Evolutionary conservation across 768 basidiomycete genomes (phyloP), one percentile per base, ranked within the genome.

Genomic region (Collybia sp.): DNA sequence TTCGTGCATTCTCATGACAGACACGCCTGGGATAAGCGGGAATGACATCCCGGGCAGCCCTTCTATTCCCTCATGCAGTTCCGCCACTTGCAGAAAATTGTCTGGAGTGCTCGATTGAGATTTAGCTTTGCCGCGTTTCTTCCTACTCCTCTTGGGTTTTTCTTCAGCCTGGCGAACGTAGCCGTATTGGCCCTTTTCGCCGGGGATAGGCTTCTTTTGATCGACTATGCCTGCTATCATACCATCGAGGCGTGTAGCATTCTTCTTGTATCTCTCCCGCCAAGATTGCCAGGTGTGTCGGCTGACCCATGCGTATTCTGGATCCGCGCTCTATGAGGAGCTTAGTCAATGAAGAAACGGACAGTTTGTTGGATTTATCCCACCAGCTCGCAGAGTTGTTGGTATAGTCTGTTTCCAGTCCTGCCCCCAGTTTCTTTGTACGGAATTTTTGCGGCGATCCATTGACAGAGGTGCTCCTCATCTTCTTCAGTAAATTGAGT

Each of bases 271-370:
- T 20, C 89, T 74, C 58, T 92, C 88, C 19, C 89, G 78, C 88
- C 88, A 92, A 12, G 88, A 92, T 53, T 90, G 87, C 88, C 88
- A 92, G 2, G 88, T 89, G 59, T 92, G 88, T 12, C 88, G 81
- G 18, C 70, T 73, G 15, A 89, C 89, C 88, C 88, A 91, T 0
- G 76, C 70, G 55, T 80, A 89, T 51, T 87, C 85, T 1, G 86
- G 82, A 50, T 88, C 83, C 42, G 65, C 64, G 40, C 69, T 70
- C 87, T 89, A 52, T 8, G 31, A 13, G 13, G 35, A 12, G 25
- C 8, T 25, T 25, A 25, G 25, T 8, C 25, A 25, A 25, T 8
- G 25, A 3, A 25, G 25, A 8, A n/a, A 25, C 8, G 25, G 25
- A 25, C 8, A 25, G 25, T 8, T 25, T 25, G 25, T 25, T 3